Evolutionary conservation across 2,329 filamentous ascomycete species (phyloP).

Genomic region (Elsinoe fawcettii): DNA sequence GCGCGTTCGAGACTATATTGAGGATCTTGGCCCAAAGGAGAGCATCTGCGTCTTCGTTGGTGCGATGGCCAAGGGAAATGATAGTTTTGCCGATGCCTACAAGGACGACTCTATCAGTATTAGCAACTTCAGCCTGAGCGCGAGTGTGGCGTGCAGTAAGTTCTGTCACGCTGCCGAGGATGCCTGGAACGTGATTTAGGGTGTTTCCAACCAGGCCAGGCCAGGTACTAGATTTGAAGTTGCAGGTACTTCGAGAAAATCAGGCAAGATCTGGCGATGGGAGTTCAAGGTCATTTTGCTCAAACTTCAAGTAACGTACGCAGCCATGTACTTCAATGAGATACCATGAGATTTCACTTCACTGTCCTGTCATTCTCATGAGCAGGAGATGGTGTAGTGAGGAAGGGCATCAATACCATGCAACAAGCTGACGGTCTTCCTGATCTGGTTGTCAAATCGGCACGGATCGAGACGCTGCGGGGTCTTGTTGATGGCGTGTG

Average conservation of each 20-base stretch:
- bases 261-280: conserved; percentile 1
- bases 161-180: conserved; percentile 98
- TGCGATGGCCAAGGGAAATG: conserved; percentile 94
- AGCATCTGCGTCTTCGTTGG: conserved; percentile 97
- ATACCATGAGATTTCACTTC: background rate
- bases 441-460: background rate
- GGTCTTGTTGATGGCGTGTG: background rate
- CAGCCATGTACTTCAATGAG: background rate
- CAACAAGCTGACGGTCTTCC: background rate
- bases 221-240: background rate
- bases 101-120: conserved; percentile 98
- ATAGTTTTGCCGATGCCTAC: conserved; percentile 88
- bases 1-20: conserved; percentile 80
- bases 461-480: conserved; percentile 13
- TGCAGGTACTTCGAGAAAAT: background rate
- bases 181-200: conserved; percentile 84
- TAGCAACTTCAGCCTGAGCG: conserved; percentile 94
- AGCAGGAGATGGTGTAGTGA: background rate
- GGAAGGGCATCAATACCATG: background rate
- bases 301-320: background rate
- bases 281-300: background rate
- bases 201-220: background rate
- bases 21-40: conserved; percentile 68
- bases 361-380: background rate
- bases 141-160: conserved; percentile 98